Conservation (phyloP, 257 asterid species). For the Solanum chilense region DNA sequence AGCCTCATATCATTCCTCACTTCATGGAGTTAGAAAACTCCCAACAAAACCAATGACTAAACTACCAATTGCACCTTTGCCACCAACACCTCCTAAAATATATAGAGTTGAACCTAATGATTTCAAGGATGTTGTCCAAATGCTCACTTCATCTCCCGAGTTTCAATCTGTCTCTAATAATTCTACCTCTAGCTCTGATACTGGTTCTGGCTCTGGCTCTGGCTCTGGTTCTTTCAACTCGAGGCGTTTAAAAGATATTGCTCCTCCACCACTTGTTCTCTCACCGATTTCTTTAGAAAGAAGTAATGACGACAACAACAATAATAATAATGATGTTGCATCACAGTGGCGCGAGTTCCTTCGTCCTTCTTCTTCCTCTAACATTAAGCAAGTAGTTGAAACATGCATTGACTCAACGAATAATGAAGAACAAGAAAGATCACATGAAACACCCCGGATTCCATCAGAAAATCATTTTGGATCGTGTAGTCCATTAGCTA, state of each 20-base stretch:
- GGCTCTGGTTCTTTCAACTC: neutral
- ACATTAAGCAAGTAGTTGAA: neutral
- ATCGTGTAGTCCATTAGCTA: slow-evolving; percentile 19
- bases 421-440: neutral
- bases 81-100: slow-evolving; percentile 53
- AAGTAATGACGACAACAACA: neutral
- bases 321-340: neutral
- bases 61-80: slow-evolving; percentile 61
- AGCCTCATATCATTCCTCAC: slow-evolving; percentile 14
- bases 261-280: slow-evolving; percentile 60
- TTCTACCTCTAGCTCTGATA: neutral
- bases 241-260: slow-evolving; percentile 26
- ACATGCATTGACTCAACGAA: neutral
- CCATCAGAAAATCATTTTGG: slow-evolving; percentile 11
- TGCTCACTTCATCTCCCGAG: slow-evolving; percentile 47
- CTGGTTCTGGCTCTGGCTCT: neutral
- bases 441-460: neutral
- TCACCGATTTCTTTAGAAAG: neutral
- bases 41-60: slow-evolving; percentile 28
- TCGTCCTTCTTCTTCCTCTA: neutral
- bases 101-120: slow-evolving; percentile 42
- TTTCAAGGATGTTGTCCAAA: slow-evolving; percentile 63
- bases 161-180: neutral
- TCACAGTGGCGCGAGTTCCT: neutral
- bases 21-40: slow-evolving; percentile 34